Evolutionary conservation across 495 filamentous ascomycete species (phyloP).

Genomic region (Hamigera avellanea): DNA sequence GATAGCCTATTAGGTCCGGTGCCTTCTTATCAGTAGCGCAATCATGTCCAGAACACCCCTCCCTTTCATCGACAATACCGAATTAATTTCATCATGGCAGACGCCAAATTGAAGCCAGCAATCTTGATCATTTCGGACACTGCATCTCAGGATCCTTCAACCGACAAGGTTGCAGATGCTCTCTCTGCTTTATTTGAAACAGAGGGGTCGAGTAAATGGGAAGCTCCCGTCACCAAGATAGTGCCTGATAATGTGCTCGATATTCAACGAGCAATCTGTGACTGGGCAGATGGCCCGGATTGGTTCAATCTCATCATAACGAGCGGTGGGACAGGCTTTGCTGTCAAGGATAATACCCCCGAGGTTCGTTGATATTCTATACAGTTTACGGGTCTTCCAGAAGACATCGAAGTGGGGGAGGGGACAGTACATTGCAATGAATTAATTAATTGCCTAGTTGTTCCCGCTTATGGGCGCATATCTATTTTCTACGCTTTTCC

Average conservation of each 20-base stretch:
- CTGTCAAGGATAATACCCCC: conserved; percentile 76
- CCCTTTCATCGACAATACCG: conserved; percentile 5
- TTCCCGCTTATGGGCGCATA: too few species aligned
- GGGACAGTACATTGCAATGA: too few species aligned
- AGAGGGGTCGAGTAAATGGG: conserved; percentile 56
- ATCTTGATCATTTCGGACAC: conserved; percentile 91
- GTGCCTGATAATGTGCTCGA: conserved; percentile 66
- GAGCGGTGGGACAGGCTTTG: conserved; percentile 91
- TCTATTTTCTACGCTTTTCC: background rate
- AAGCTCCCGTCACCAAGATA: conserved; percentile 53
- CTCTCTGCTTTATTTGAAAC: conserved; percentile 56
- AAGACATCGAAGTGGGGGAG: background rate
- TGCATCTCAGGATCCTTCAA: conserved; percentile 68
- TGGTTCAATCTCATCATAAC: conserved; percentile 68
- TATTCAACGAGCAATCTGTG: conserved; percentile 60
- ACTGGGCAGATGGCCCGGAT: conserved; percentile 53
- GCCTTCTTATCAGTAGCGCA: too few species aligned
- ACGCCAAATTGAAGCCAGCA: conserved; percentile 32
- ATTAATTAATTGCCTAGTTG: too few species aligned
- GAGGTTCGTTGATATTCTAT: conserved; percentile 46
- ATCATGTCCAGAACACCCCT: too few species aligned
- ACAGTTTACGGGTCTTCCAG: background rate
- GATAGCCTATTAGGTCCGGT: too few species aligned
- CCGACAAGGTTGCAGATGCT: conserved; percentile 56
- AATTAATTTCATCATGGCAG: conserved; percentile 11